Evolutionary conservation across 2,329 filamentous ascomycete species (phyloP).

Genomic region (Cladorrhinum sp.): DNA sequence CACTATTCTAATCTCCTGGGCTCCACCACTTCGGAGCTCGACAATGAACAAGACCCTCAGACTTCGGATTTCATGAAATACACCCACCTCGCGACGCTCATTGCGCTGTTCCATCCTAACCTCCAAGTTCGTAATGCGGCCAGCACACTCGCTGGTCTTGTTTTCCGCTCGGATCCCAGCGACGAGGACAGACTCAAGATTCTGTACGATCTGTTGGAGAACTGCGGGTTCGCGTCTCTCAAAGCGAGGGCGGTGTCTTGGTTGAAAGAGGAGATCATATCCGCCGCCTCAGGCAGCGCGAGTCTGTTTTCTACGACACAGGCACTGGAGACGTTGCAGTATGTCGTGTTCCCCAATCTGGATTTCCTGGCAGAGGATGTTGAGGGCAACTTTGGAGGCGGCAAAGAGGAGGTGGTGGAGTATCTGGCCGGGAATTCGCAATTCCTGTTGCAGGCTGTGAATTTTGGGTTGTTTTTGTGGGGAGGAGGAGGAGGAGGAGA

Average conservation of each 20-base stretch:
- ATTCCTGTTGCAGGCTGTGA: slow-evolving; percentile 58
- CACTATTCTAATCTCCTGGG: slow-evolving; percentile 47
- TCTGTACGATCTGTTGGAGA: slow-evolving; percentile 62
- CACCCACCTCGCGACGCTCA: slow-evolving; percentile 56
- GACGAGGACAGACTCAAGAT: slow-evolving; percentile 58
- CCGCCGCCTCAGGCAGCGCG: slow-evolving; percentile 34
- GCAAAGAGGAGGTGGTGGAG: slow-evolving; percentile 43
- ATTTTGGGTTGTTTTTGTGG: slow-evolving; percentile 59
- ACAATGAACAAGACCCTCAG: slow-evolving; percentile 20
- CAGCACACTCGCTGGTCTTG: slow-evolving; percentile 49
- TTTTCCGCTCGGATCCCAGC: slow-evolving; percentile 58
- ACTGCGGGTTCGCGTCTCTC: slow-evolving; percentile 60
- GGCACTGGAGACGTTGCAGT: slow-evolving; percentile 58
- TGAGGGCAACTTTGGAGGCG: slow-evolving; percentile 23
- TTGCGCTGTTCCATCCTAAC: slow-evolving; percentile 55
- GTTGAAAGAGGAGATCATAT: slow-evolving; percentile 60
- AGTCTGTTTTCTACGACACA: slow-evolving; percentile 50
- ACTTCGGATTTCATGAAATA: slow-evolving; percentile 55
- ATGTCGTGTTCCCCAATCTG: slow-evolving; percentile 58
- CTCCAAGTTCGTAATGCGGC: slow-evolving; percentile 54
- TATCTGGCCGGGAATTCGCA: slow-evolving; percentile 51
- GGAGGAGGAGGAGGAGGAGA: slow-evolving; percentile 22
- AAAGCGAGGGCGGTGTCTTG: slow-evolving; percentile 62
- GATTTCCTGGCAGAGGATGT: slow-evolving; percentile 42
- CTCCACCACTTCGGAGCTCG: slow-evolving; percentile 29